Evolutionary conservation across 1,139 yeast species (phyloP).

Genomic region (Geotrichum histeridarum): DNA sequence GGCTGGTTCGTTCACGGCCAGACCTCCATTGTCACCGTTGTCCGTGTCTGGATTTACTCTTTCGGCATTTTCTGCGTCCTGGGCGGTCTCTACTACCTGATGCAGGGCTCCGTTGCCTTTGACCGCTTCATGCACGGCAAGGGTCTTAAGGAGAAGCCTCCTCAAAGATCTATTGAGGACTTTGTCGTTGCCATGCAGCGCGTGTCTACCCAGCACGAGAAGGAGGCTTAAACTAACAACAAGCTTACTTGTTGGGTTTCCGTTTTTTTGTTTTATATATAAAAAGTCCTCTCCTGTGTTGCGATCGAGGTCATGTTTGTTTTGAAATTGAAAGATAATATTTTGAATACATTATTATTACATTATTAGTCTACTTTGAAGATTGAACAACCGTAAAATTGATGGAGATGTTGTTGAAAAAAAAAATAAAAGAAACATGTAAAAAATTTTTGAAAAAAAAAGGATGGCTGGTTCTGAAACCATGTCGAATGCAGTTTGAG

Average conservation of each 20-base stretch:
- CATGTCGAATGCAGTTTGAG: too few species aligned
- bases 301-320: background rate
- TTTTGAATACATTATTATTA: background rate
- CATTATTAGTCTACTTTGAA: too few species aligned
- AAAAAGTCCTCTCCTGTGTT: background rate
- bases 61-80: constrained; percentile 66
- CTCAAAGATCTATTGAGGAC: constrained; percentile 84
- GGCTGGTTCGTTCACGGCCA: constrained; percentile 71
- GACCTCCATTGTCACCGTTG: constrained; percentile 64
- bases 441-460: too few species aligned
- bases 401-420: too few species aligned
- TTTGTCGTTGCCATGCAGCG: constrained; percentile 96
- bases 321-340: background rate
- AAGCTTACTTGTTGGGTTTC: background rate
- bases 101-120: constrained; percentile 78
- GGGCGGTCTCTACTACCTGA: constrained; percentile 66
- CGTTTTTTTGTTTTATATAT: background rate
- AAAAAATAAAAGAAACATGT: too few species aligned
- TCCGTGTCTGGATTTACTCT: constrained; percentile 63
- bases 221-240: constrained; percentile 34
- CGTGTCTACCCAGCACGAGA: constrained; percentile 96
- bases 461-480: too few species aligned
- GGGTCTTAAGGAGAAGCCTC: constrained; percentile 59
- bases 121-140: constrained; percentile 94
- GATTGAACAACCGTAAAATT: too few species aligned